Evolutionary conservation across 345 rosid species (phyloP), one percentile per base, ranked within the genome.

Genomic region (Hirschfeldia incana): DNA sequence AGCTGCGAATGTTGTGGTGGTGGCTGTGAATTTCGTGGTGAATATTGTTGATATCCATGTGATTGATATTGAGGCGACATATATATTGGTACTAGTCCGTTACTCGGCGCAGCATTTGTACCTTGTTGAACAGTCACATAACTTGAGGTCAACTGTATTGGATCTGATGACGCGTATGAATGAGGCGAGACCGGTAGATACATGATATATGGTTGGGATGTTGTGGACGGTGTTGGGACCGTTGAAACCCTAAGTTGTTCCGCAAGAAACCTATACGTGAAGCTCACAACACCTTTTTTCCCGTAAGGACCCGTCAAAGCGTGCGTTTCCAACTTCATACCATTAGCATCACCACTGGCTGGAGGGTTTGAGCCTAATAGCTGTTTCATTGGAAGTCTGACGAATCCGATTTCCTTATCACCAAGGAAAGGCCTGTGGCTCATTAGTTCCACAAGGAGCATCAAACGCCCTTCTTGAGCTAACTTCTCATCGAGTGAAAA

Each of bases 351-450:
- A 2, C 1, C 29, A 27, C 46, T 58, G 12, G 70, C 36, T 13
- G 75, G 78, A 1, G 70, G 75, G n/a, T 79, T 80, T 30, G 81
- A 81, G 36, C 59, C 75, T 12, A 89, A 49, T 1, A 94, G 84
- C 74, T 92, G 92, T 77, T 85, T 83, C 39, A 94, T 69, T 4
- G 91, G 97, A 1, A 94, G 83, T 82, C 63, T 76, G 44, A 94
- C 94, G 15, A 75, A 84, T 8, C 96, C 97, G 13, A 94, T 57
- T 12, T 87, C 91, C 58, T 83, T 87, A 63, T 92, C 96, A 0
- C 98, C 94, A 4, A 92, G 76, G 12, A 78, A 70, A 8, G 91
- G 87, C 28, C 82, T 30, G 13, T 87, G 89, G 82, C 91, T 85
- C 34, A 88, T 87, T 71, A 94, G 67, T 80, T 85, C 84, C 75